Percentiles rank a stretch among this genome's conserved stretches.
These are phyloP conservation scores for Polyporus tsugae DNA, from an alignment of 1,284 basidiomycete genomes.

Conservation along the genomic window DNA sequence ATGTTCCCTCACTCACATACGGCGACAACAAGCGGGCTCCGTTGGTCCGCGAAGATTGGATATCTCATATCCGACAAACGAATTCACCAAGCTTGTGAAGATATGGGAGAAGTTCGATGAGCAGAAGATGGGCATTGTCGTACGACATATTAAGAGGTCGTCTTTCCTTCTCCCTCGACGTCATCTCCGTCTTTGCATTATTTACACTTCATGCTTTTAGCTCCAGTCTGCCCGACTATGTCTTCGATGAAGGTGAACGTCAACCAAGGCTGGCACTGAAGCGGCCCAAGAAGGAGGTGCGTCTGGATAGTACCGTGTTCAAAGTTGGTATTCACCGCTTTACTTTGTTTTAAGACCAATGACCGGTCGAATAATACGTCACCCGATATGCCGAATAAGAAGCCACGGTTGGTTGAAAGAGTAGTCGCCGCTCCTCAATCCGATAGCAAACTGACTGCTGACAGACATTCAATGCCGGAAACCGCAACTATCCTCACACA, in stretches of 20 bases:
- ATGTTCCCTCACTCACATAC: slow-evolving; percentile 25
- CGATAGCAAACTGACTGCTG: slow-evolving; percentile 46
- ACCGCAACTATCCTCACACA: slow-evolving; percentile 28
- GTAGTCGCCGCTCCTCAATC: slow-evolving; percentile 25
- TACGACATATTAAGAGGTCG: slow-evolving; percentile 91
- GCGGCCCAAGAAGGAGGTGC: slow-evolving; percentile 82
- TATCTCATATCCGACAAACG: slow-evolving; percentile 95
- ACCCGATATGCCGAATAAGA: slow-evolving; percentile 80
- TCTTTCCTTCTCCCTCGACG: slow-evolving; percentile 1
- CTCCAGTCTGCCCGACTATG: slow-evolving; percentile 79
- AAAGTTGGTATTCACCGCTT: slow-evolving; percentile 7
- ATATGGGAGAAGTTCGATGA: slow-evolving; percentile 97
- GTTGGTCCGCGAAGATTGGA: slow-evolving; percentile 85
- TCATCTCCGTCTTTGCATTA: not conserved
- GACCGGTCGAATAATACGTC: slow-evolving; percentile 71
- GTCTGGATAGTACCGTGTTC: slow-evolving; percentile 37
- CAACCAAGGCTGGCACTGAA: slow-evolving; percentile 71
- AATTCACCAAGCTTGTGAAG: slow-evolving; percentile 96
- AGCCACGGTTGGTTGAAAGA: slow-evolving; percentile 57
- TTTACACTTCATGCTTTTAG: slow-evolving; percentile 47
- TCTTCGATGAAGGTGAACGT: slow-evolving; percentile 84
- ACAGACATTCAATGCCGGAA: slow-evolving; percentile 43
- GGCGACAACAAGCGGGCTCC: slow-evolving; percentile 61
- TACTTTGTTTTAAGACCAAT: slow-evolving; percentile 52
- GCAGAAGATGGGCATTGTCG: slow-evolving; percentile 91